phyloP scores from a whole-genome alignment of 768 basidiomycete genomes.

The Pleurotus ostreatus region DNA sequence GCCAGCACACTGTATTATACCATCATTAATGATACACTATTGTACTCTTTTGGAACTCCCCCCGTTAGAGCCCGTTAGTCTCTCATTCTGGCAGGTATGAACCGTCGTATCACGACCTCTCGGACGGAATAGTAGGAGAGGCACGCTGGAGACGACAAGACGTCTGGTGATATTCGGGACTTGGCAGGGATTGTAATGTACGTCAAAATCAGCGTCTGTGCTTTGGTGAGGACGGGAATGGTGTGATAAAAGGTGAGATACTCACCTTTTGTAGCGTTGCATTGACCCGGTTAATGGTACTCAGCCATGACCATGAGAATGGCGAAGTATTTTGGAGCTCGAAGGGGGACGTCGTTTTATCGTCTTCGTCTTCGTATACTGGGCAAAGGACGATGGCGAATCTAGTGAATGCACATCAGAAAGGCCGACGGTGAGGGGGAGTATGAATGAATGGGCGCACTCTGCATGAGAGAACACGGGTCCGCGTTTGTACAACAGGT shows the following conservation, averaged over 20 bases:
- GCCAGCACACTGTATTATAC: conserved; percentile 4
- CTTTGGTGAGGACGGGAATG: background rate
- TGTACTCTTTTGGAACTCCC: background rate
- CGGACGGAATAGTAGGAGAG: conserved; percentile 74
- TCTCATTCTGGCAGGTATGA: conserved; percentile 90
- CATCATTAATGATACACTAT: conserved; percentile 8
- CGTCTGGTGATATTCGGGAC: conserved; percentile 44
- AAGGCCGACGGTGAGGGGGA: background rate
- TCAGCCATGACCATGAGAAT: conserved; percentile 93
- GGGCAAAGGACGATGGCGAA: conserved; percentile 91
- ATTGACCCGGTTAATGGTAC: conserved; percentile 95
- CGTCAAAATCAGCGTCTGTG: conserved; percentile 81
- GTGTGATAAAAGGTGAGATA: background rate
- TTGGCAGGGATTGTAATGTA: conserved; percentile 91
- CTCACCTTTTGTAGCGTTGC: conserved; percentile 92
- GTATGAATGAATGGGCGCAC: conserved; percentile 41
- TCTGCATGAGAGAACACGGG: conserved; percentile 96
- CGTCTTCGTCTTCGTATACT: conserved; percentile 79
- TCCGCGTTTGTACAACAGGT: conserved; percentile 89
- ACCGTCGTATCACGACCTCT: conserved; percentile 81
- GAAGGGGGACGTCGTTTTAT: conserved; percentile 62
- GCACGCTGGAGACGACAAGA: conserved; percentile 69
- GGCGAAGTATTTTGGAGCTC: conserved; percentile 63
- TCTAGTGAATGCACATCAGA: conserved; percentile 35
- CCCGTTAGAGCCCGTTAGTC: conserved; percentile 46